A percentile compares a stretch with the other conserved stretches of the same genome.
Conservation (phyloP, 495 filamentous ascomycete genomes). For the Lophium mytilinum region DNA sequence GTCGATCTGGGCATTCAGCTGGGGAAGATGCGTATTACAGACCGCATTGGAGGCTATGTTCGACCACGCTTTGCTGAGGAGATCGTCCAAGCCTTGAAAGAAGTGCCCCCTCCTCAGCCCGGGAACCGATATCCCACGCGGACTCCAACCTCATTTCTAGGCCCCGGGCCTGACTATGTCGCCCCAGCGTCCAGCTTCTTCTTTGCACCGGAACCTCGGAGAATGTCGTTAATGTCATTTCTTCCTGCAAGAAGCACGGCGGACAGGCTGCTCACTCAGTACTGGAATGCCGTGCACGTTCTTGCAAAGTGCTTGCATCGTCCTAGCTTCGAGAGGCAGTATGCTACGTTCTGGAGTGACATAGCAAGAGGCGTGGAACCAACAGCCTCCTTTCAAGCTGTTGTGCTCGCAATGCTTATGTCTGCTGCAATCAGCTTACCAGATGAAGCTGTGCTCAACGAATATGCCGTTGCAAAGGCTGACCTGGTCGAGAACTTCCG, state of each 20-base stretch:
- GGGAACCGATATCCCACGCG: background rate
- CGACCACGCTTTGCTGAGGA: constrained; percentile 57
- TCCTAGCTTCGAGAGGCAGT: constrained; percentile 54
- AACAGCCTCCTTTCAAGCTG: constrained; percentile 52
- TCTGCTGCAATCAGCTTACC: constrained; percentile 58
- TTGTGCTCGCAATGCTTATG: constrained; percentile 60
- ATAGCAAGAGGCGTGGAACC: constrained; percentile 49
- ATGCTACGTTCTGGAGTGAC: constrained; percentile 55
- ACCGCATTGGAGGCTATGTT: constrained; percentile 54
- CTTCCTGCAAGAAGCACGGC: constrained; percentile 44
- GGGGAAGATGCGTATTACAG: constrained; percentile 63
- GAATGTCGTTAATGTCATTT: constrained; percentile 45
- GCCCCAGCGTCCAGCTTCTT: constrained; percentile 55
- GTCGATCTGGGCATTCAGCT: constrained; percentile 62
- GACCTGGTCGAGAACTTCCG: constrained; percentile 52
- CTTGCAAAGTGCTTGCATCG: constrained; percentile 56
- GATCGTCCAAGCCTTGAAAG: constrained; percentile 28
- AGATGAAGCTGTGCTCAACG: constrained; percentile 40
- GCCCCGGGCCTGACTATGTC: constrained; percentile 33
- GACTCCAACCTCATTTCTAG: constrained; percentile 19
- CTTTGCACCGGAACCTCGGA: constrained; percentile 46
- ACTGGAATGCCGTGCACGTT: constrained; percentile 57
- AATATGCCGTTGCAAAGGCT: constrained; percentile 45
- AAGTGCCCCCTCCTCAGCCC: constrained; percentile 1
- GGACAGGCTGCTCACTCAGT: constrained; percentile 54